phyloP scores from a whole-genome alignment of 2,329 filamentous ascomycete genomes.

The Byssothecium circinans region DNA sequence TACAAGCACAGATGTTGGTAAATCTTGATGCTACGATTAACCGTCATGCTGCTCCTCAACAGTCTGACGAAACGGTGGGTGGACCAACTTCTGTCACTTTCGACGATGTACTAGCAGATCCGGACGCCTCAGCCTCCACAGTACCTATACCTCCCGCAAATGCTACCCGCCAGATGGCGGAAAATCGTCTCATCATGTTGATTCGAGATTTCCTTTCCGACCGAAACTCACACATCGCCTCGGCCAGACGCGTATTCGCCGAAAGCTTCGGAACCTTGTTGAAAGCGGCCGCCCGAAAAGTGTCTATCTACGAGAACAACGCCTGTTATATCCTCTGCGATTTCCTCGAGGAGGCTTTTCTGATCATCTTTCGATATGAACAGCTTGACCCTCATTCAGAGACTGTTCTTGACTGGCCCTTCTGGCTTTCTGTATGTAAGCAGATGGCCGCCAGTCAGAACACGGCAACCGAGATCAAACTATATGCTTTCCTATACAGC shows the following conservation, averaged over 20 bases:
- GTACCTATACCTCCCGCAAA: conserved; percentile 68
- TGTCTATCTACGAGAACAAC: conserved; percentile 77
- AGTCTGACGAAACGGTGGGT: conserved; percentile 32
- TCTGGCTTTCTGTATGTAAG: conserved; percentile 81
- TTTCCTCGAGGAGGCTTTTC: conserved; percentile 79
- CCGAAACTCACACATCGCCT: conserved; percentile 54
- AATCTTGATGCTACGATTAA: conserved; percentile 83
- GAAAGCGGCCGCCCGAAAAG: conserved; percentile 72
- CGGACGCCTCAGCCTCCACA: conserved; percentile 68
- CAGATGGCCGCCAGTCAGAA: conserved; percentile 82
- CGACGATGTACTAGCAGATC: conserved; percentile 62
- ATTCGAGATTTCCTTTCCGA: conserved; percentile 78
- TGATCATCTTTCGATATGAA: conserved; percentile 66
- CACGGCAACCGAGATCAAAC: conserved; percentile 83
- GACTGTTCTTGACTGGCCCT: conserved; percentile 71
- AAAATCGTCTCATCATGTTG: conserved; percentile 81
- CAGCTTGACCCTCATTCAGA: conserved; percentile 46
- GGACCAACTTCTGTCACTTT: conserved; percentile 61
- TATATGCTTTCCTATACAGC: conserved; percentile 79
- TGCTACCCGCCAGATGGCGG: conserved; percentile 77
- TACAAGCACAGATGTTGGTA: conserved; percentile 79
- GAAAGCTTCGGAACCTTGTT: conserved; percentile 73
- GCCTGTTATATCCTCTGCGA: conserved; percentile 91
- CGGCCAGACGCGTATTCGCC: conserved; percentile 70
- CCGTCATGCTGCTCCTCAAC: conserved; percentile 58